Conservation (phyloP, 257 asterid species). For the Parsonsia alboflavescens region DNA sequence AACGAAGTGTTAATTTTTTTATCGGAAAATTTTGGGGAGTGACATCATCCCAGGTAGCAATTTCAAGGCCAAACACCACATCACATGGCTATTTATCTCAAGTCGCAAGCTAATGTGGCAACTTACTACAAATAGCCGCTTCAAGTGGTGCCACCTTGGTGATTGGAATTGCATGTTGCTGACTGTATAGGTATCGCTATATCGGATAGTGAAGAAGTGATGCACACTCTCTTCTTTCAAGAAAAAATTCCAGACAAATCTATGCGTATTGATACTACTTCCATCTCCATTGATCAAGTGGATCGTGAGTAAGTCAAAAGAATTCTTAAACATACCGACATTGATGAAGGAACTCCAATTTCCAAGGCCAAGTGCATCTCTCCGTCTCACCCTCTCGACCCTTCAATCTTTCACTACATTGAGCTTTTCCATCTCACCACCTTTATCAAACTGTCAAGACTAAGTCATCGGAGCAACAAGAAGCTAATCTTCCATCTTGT, state of each 20-base stretch:
- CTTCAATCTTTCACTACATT: slow-evolving; percentile 65
- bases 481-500: slow-evolving; percentile 66
- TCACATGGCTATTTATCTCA: too few relatives aligned
- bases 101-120: too few relatives aligned
- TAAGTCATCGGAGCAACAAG: slow-evolving; percentile 46
- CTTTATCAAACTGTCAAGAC: slow-evolving; percentile 4
- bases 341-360: slow-evolving; percentile 30
- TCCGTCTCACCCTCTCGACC: slow-evolving; percentile 66
- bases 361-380: slow-evolving; percentile 52
- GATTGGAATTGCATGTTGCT: too few relatives aligned
- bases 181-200: too few relatives aligned
- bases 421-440: slow-evolving; percentile 56
- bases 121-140: too few relatives aligned
- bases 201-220: too few relatives aligned
- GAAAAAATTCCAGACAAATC: slow-evolving; percentile 29
- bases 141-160: too few relatives aligned
- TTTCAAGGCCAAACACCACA: too few relatives aligned
- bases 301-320: slow-evolving; percentile 40
- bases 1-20: too few relatives aligned
- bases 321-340: slow-evolving; percentile 60
- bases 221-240: too few relatives aligned
- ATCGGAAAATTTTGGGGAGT: too few relatives aligned
- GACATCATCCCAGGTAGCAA: too few relatives aligned
- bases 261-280: slow-evolving; percentile 28
- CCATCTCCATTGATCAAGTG: slow-evolving; percentile 24